phyloP scores from a whole-genome alignment of 1,139 yeast genomes.

The Candida sp. region DNA sequence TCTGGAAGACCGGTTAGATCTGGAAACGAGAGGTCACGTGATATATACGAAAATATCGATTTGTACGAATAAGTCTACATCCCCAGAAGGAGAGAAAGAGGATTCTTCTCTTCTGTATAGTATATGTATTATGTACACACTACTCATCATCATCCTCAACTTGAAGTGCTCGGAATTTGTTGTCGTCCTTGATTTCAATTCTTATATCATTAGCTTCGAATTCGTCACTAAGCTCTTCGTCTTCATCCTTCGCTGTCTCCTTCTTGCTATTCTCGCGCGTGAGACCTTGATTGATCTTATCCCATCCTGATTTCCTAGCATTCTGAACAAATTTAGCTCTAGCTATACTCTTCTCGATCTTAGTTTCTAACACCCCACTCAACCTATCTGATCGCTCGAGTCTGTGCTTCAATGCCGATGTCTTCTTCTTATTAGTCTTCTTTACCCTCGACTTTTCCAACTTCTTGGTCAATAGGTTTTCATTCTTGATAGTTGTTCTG shows the following conservation, averaged over 20 bases:
- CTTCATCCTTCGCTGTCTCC: constrained; percentile 4
- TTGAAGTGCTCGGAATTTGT: constrained; percentile 1
- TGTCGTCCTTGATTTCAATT: not conserved
- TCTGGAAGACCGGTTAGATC: too few relatives aligned
- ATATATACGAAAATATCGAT: too few relatives aligned
- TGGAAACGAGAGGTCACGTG: too few relatives aligned
- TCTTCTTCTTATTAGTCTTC: constrained; percentile 36
- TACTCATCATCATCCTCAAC: not conserved
- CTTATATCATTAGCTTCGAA: constrained; percentile 22
- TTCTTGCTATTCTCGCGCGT: constrained; percentile 27
- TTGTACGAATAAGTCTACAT: not conserved
- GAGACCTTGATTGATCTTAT: constrained; percentile 58
- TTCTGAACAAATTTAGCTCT: constrained; percentile 65
- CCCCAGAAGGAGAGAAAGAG: too few relatives aligned
- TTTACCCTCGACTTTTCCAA: constrained; percentile 46
- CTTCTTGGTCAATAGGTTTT: constrained; percentile 60
- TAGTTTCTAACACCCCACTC: constrained; percentile 60
- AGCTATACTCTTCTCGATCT: constrained; percentile 65
- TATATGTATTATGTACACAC: too few relatives aligned
- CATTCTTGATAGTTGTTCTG: constrained; percentile 72
- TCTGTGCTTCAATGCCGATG: constrained; percentile 39
- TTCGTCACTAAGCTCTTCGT: constrained; percentile 9
- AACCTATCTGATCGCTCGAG: constrained; percentile 54
- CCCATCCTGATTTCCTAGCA: constrained; percentile 77
- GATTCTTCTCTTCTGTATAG: too few relatives aligned